These are phyloP conservation scores for Berberis vulgaris DNA, from an alignment of 164 flowering plant species.

Conservation along the genomic window DNA sequence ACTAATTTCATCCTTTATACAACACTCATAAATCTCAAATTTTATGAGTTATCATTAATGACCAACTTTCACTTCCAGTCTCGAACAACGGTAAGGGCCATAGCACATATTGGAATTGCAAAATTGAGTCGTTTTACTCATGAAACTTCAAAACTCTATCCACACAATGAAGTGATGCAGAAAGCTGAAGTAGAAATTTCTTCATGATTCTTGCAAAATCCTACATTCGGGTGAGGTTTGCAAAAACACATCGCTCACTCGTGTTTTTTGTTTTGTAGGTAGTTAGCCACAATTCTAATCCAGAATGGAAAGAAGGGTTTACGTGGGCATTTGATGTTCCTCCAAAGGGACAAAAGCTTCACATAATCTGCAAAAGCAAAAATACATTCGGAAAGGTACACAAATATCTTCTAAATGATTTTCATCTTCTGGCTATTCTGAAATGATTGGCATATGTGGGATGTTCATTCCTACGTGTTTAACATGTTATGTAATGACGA, in stretches of 20 bases:
- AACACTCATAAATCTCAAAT: too few species aligned
- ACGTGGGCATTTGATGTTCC: conserved; percentile 96
- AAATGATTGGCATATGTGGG: not conserved
- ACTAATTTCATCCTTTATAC: not conserved
- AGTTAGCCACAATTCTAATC: conserved; percentile 52
- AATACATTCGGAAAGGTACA: conserved; percentile 86
- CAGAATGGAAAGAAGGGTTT: conserved; percentile 92
- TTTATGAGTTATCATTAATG: too few species aligned
- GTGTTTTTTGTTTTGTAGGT: conserved; percentile 33
- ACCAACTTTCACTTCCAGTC: too few species aligned
- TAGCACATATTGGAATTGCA: too few species aligned
- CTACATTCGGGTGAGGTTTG: too few species aligned
- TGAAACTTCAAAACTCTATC: too few species aligned
- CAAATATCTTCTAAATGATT: not conserved
- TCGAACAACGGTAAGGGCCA: too few species aligned
- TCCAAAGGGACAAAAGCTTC: conserved; percentile 89
- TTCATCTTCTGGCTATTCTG: not conserved
- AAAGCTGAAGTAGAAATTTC: too few species aligned
- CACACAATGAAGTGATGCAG: too few species aligned
- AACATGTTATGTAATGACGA: conserved; percentile 2
- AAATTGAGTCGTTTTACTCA: too few species aligned
- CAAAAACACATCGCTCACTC: not conserved
- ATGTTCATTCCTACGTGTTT: not conserved
- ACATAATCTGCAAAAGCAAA: conserved; percentile 81
- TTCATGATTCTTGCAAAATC: too few species aligned